Percentiles rank a stretch among this genome's conserved stretches.
Conservation (phyloP, 306 rosid genomes). For the Glycine tomentella region DNA sequence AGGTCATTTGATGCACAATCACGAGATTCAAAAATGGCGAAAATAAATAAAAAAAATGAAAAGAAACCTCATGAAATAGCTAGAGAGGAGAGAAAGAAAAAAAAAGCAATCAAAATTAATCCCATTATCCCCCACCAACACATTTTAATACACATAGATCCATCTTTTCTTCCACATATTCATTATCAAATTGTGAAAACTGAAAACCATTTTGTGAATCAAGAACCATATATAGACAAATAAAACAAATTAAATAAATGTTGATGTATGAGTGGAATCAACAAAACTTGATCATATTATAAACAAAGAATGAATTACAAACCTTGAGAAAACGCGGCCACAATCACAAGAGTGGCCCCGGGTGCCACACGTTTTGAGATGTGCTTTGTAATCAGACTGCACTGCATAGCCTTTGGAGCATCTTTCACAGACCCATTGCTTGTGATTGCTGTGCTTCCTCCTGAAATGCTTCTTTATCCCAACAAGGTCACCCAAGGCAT, state of each 20-base stretch:
- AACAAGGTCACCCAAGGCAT: slow-evolving; percentile 96
- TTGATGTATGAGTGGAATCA: not conserved
- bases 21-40: slow-evolving; percentile 19
- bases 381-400: slow-evolving; percentile 97
- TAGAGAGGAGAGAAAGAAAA: not conserved
- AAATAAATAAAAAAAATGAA: too few species aligned
- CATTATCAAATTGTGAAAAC: not conserved
- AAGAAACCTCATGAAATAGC: slow-evolving; percentile 15
- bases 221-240: not conserved
- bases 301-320: too few species aligned
- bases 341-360: slow-evolving; percentile 98
- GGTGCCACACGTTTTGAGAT: slow-evolving; percentile 98
- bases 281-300: too few species aligned
- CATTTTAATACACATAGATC: slow-evolving; percentile 27
- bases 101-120: not conserved
- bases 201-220: slow-evolving; percentile 19
- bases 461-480: slow-evolving; percentile 97
- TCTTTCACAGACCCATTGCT: slow-evolving; percentile 94
- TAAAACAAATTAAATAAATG: not conserved
- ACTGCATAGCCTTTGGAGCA: slow-evolving; percentile 96
- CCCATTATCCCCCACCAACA: slow-evolving; percentile 28
- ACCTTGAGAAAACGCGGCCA: slow-evolving; percentile 97
- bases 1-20: slow-evolving; percentile 34
- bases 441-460: slow-evolving; percentile 91
- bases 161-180: not conserved